Percentiles rank a stretch among this genome's conserved stretches.
These are phyloP conservation scores for Penicillium sp. DNA, from an alignment of 2,329 filamentous ascomycete genomes.

Conservation along the genomic window DNA sequence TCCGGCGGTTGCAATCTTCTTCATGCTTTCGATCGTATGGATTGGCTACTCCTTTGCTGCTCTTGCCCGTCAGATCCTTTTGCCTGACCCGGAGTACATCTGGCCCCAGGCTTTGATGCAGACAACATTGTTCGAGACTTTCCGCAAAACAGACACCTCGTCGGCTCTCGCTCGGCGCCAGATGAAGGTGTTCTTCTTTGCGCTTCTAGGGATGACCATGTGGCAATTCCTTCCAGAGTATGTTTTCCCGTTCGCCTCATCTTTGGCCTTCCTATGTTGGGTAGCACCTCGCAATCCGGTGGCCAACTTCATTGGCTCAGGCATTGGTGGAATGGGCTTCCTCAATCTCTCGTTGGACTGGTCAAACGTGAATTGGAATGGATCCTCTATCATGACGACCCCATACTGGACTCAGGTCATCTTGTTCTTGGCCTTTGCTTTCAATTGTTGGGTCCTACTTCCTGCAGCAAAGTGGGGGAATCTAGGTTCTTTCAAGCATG, in stretches of 20 bases:
- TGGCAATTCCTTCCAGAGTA: constrained; percentile 58
- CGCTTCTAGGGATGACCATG: constrained; percentile 45
- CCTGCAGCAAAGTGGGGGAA: constrained; percentile 53
- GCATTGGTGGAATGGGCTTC: constrained; percentile 55
- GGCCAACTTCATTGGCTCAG: constrained; percentile 54
- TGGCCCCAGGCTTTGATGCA: constrained; percentile 50
- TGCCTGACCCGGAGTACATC: constrained; percentile 51
- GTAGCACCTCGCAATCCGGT: constrained; percentile 50
- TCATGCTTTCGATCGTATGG: constrained; percentile 53
- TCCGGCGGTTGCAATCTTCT: constrained; percentile 49
- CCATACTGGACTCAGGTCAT: constrained; percentile 54
- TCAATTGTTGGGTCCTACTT: constrained; percentile 52
- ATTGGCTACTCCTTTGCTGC: constrained; percentile 53
- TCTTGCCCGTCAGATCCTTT: constrained; percentile 48
- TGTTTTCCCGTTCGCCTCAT: constrained; percentile 52
- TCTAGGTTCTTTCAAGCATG: constrained; percentile 45
- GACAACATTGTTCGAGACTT: constrained; percentile 51
- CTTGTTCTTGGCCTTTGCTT: constrained; percentile 48
- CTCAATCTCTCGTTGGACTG: constrained; percentile 54
- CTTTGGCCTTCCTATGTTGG: constrained; percentile 56
- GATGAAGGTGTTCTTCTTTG: constrained; percentile 48
- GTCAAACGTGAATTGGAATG: constrained; percentile 51
- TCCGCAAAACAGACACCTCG: constrained; percentile 42
- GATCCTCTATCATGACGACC: constrained; percentile 44
- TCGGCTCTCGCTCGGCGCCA: constrained; percentile 45